A percentile compares a stretch with the other conserved stretches of the same genome.
Evolutionary conservation across 352 stramenopile species (phyloP).

Genomic region (Halophytophthora batemanensis): DNA sequence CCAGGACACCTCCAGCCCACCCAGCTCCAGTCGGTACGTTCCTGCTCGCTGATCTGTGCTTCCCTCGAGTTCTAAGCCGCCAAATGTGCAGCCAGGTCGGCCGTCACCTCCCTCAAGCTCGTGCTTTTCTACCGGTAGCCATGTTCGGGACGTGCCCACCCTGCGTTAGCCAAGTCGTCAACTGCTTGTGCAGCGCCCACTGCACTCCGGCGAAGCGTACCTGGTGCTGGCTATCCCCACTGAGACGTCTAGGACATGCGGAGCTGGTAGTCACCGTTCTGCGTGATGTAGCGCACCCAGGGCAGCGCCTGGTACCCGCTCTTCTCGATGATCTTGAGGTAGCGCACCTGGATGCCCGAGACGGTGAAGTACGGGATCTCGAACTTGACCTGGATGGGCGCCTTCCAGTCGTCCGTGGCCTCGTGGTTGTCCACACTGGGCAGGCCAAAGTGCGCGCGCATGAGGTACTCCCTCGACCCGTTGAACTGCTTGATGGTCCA

Average conservation of each 20-base stretch:
- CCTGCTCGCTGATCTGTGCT: not conserved
- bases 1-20: slow-evolving; percentile 13
- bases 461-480: slow-evolving; percentile 97
- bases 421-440: slow-evolving; percentile 92
- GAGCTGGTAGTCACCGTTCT: slow-evolving; percentile 99
- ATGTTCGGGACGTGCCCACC: slow-evolving; percentile 1
- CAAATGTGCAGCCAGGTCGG: not conserved
- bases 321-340: slow-evolving; percentile 99
- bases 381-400: slow-evolving; percentile 95
- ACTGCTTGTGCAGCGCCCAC: too few relatives aligned
- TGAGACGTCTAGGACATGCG: slow-evolving; percentile 92
- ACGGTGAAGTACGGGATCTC: slow-evolving; percentile 96
- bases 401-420: slow-evolving; percentile 87
- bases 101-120: not conserved
- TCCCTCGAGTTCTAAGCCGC: not conserved
- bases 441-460: slow-evolving; percentile 99
- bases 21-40: not conserved
- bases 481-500: slow-evolving; percentile 99
- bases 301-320: slow-evolving; percentile 98
- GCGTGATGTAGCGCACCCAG: slow-evolving; percentile 99
- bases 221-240: not conserved
- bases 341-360: slow-evolving; percentile 98
- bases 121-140: too few relatives aligned
- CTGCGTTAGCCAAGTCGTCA: too few relatives aligned
- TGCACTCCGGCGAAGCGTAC: too few relatives aligned